Conservation (phyloP, 305 asterid genomes). For the Caryopteris hybrid region DNA sequence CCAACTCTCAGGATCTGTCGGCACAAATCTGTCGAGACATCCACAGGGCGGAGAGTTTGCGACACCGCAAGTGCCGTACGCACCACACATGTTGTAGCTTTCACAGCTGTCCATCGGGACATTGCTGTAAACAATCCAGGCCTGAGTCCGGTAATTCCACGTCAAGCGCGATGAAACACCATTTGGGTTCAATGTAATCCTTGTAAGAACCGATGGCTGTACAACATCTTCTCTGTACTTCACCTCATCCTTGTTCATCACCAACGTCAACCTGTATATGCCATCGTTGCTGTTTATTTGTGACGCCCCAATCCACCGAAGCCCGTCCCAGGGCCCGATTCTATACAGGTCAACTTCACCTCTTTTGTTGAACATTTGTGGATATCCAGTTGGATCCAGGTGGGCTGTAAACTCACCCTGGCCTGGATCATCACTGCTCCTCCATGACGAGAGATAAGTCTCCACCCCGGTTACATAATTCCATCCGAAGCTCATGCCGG, state of each 20-base stretch:
- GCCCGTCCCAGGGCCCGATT: background rate
- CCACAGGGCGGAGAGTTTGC: background rate
- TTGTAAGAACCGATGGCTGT: background rate
- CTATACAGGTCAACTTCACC: background rate
- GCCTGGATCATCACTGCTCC: background rate
- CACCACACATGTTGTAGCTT: background rate
- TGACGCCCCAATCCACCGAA: background rate
- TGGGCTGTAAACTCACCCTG: background rate
- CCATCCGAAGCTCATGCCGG: conserved; percentile 8
- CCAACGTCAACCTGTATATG: background rate
- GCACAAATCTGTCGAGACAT: background rate
- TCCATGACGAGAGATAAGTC: background rate
- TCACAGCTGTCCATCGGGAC: background rate
- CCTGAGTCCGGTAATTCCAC: background rate
- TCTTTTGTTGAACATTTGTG: background rate
- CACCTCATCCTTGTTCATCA: background rate
- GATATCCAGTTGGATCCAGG: background rate
- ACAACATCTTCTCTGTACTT: background rate
- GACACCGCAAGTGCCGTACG: background rate
- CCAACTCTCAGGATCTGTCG: background rate
- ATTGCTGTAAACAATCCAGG: background rate
- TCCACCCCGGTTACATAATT: background rate
- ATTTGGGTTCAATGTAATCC: background rate
- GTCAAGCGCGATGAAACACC: background rate
- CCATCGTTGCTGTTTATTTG: background rate